phyloP scores from a whole-genome alignment of 805 yeast species.

The Candida khao-thaluensis region DNA sequence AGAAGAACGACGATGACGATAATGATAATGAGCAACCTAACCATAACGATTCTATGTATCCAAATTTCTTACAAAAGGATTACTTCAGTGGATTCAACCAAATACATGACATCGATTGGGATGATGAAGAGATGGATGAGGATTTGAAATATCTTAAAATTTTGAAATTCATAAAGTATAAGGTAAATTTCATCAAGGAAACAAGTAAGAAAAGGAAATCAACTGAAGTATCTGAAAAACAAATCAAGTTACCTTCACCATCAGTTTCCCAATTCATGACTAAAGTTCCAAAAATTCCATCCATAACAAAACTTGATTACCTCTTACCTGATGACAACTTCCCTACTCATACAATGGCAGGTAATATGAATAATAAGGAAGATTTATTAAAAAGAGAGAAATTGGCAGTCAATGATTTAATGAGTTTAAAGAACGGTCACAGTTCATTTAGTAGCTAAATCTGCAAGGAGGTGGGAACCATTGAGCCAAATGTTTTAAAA shows the following conservation, averaged over 20 bases:
- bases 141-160: slow-evolving; percentile 44
- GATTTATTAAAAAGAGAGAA: slow-evolving; percentile 31
- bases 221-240: not conserved
- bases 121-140: slow-evolving; percentile 47
- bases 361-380: slow-evolving; percentile 10
- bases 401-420: slow-evolving; percentile 29
- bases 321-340: slow-evolving; percentile 21
- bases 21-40: slow-evolving; percentile 23
- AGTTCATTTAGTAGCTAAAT: too few relatives aligned
- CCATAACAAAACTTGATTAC: slow-evolving; percentile 22
- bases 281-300: slow-evolving; percentile 15
- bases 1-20: slow-evolving; percentile 28
- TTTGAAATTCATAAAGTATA: slow-evolving; percentile 42
- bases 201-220: slow-evolving; percentile 9
- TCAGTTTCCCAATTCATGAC: slow-evolving; percentile 12
- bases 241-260: slow-evolving; percentile 11
- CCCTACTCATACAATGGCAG: slow-evolving; percentile 18
- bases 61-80: slow-evolving; percentile 21
- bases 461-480: too few relatives aligned
- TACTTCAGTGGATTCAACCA: slow-evolving; percentile 14
- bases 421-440: slow-evolving; percentile 22
- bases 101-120: slow-evolving; percentile 41
- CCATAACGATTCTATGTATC: slow-evolving; percentile 20
- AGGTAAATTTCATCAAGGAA: slow-evolving; percentile 18
- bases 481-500: too few relatives aligned